Conservation (phyloP, 345 rosid genomes). For the Ceriops decandra region DNA sequence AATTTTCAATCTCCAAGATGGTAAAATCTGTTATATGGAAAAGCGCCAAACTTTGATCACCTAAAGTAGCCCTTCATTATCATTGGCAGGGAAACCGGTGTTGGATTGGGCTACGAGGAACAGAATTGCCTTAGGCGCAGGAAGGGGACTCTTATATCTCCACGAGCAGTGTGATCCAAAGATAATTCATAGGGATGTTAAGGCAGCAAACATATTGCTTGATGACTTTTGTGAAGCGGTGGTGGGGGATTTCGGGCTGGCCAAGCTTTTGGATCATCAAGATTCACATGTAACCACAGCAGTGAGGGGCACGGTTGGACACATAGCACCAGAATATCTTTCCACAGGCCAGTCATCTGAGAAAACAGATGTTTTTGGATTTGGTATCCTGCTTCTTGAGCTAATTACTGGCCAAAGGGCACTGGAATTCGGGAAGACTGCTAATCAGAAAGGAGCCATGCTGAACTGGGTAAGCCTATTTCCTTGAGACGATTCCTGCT, state of each 20-base stretch:
- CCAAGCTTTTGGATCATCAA: constrained; percentile 92
- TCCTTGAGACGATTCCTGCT: too few species aligned
- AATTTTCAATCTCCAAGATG: not conserved
- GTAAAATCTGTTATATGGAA: too few species aligned
- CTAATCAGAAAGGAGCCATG: constrained; percentile 95
- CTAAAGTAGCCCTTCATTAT: too few species aligned
- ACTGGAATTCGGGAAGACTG: constrained; percentile 85
- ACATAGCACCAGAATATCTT: constrained; percentile 95
- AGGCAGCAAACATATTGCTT: constrained; percentile 92
- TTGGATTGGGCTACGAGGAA: constrained; percentile 93
- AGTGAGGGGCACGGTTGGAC: constrained; percentile 96
- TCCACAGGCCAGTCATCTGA: constrained; percentile 98
- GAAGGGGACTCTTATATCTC: constrained; percentile 80
- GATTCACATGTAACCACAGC: constrained; percentile 97
- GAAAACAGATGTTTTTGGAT: constrained; percentile 95
- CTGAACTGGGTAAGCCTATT: constrained; percentile 70
- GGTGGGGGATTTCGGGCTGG: constrained; percentile 95
- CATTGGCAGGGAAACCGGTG: constrained; percentile 51
- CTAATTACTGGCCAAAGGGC: constrained; percentile 95
- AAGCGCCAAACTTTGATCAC: too few species aligned
- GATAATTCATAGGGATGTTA: constrained; percentile 94
- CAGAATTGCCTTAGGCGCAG: constrained; percentile 88
- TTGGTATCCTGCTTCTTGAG: constrained; percentile 91
- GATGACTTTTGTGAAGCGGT: constrained; percentile 93
- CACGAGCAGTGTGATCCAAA: constrained; percentile 99